A percentile compares a stretch with the other conserved stretches of the same genome.
Evolutionary conservation across 768 basidiomycete species (phyloP).

Genomic region (Mycena latifolia): DNA sequence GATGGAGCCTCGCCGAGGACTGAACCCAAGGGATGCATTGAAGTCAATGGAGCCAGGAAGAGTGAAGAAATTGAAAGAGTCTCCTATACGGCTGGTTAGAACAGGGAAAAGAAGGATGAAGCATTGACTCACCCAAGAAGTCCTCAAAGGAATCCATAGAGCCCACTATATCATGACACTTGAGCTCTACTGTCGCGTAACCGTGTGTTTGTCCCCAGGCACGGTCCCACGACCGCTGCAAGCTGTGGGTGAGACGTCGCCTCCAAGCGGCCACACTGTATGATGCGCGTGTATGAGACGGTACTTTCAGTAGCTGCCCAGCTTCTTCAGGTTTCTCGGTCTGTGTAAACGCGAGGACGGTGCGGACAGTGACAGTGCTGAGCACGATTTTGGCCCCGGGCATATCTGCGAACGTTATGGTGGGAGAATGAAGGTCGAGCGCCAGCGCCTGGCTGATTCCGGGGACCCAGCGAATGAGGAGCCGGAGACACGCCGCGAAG

Average conservation of each 20-base stretch:
- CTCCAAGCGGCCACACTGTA: constrained; percentile 76
- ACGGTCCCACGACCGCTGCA: constrained; percentile 74
- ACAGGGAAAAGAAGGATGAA: constrained; percentile 9
- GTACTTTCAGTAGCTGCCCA: constrained; percentile 37
- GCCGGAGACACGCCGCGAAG: constrained; percentile 66
- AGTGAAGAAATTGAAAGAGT: constrained; percentile 26
- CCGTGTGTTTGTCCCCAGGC: constrained; percentile 77
- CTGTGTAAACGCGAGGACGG: constrained; percentile 67
- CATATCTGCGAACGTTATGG: constrained; percentile 62
- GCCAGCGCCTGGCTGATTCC: constrained; percentile 74
- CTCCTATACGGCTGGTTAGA: constrained; percentile 11
- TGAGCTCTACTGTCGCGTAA: constrained; percentile 63
- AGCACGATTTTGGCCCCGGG: constrained; percentile 66
- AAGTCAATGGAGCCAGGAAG: constrained; percentile 35
- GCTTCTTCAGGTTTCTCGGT: constrained; percentile 52
- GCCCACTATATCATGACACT: constrained; percentile 60
- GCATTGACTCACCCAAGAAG: constrained; percentile 46
- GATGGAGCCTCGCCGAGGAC: constrained; percentile 28
- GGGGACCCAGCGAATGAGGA: constrained; percentile 76
- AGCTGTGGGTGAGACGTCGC: constrained; percentile 67
- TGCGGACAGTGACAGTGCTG: constrained; percentile 64
- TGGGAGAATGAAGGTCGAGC: constrained; percentile 72
- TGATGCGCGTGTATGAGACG: constrained; percentile 41
- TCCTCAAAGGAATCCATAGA: constrained; percentile 44
- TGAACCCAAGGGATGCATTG: constrained; percentile 31